Conservation (phyloP, 2,329 filamentous ascomycete species). For the Fusarium heterosporum region DNA sequence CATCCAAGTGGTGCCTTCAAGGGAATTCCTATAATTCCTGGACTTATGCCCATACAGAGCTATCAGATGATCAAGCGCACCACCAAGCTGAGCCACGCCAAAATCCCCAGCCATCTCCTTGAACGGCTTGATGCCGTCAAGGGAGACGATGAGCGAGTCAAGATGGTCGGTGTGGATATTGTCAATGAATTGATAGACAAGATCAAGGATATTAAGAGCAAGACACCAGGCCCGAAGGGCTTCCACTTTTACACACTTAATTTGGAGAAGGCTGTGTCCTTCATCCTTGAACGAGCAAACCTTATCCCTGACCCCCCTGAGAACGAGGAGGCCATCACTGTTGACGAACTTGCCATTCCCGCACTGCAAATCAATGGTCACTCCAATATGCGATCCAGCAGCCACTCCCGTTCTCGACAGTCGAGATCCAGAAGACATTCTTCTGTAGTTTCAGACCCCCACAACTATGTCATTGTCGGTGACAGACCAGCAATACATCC, state of each 20-base stretch:
- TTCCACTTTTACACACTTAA: conserved; percentile 99
- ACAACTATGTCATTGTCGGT: conserved; percentile 88
- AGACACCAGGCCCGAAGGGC: conserved; percentile 72
- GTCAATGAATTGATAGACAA: conserved; percentile 85
- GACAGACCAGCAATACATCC: conserved; percentile 69
- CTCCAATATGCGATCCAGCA: conserved; percentile 49
- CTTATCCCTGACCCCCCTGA: conserved; percentile 76
- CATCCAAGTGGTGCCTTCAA: conserved; percentile 89
- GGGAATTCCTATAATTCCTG: conserved; percentile 89
- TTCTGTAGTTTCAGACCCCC: conserved; percentile 83
- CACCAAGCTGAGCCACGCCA: conserved; percentile 92
- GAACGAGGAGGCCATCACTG: conserved; percentile 64
- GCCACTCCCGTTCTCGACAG: conserved; percentile 50
- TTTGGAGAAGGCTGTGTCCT: conserved; percentile 93
- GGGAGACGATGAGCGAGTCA: conserved; percentile 84
- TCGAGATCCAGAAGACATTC: conserved; percentile 76
- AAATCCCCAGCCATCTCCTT: conserved; percentile 78
- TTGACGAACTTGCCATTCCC: conserved; percentile 54
- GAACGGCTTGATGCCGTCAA: conserved; percentile 77
- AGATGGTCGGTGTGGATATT: conserved; percentile 83
- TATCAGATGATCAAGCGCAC: conserved; percentile 96
- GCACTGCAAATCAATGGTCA: conserved; percentile 63
- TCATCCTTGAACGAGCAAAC: conserved; percentile 87
- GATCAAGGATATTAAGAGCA: conserved; percentile 73
- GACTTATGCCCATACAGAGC: conserved; percentile 97